Base-by-base conservation (phyloP, 148 eudicot genomes). In the Rhododendron simsii region DNA sequence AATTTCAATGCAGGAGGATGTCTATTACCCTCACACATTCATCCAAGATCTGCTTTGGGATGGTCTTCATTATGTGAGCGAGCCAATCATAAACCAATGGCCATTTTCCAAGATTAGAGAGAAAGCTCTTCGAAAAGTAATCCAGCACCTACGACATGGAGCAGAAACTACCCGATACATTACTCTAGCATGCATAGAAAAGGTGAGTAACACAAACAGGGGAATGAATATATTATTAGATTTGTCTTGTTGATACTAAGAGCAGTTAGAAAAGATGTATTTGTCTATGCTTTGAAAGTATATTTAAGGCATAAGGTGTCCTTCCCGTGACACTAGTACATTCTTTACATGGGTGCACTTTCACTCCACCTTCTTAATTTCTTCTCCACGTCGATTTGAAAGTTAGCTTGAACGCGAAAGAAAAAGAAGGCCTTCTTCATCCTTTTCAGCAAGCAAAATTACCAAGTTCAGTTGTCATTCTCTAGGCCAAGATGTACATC, bases 11-110 rank as follows among this genome's bases (percentile, higher is more conserved):
- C 87, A 85, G 87, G 84, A 80, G 87, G 87, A 85, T 48, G 21
- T 67, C 14, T 80, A 79, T 23, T 63, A 67, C 23, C 67, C 63
- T 63, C 87, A 80, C 30, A 33, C 47, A 9, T 80, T 80, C 48
- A 47, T 85, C 67, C 87, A 85, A 67, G 78, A 85, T 85, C 41
- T 85, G 63, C 75, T 85, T 7, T 85, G 87, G 87, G 78, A 85
- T 16, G 21, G 63, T 6, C 78, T 85, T 26, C 7, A 83, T 67
- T 85, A 85, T 37, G 16, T 85, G 16, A 45, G 84, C 14, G 87
- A 85, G 65, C 87, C 87, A 3, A 12, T 85, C 11, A 3, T 80
- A 1, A 67, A 14, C 47, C 7, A 5, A 1, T 80, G 87, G 87
- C 84, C 87, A 7, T 67, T 85, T 30, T 35, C 50, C 15, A 85